Conservation (phyloP, 2,329 filamentous ascomycete genomes). For the Triangularia setosa region DNA sequence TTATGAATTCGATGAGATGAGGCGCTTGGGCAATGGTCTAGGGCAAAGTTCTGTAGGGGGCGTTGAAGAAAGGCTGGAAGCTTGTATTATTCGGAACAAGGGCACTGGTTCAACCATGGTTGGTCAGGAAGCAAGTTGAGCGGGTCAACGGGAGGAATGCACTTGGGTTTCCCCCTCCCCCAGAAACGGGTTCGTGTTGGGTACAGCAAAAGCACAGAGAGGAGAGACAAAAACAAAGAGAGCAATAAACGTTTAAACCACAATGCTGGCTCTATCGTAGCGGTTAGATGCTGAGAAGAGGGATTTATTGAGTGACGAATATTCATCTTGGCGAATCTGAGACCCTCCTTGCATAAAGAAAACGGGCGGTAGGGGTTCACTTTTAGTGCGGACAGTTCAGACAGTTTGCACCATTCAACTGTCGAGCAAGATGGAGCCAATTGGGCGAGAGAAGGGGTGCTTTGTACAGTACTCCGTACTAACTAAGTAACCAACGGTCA, state of each 20-base stretch:
- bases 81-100: not conserved
- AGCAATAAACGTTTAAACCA: not conserved
- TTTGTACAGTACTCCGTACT: not conserved
- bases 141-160: not conserved
- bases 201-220: slow-evolving; percentile 6
- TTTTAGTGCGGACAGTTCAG: not conserved
- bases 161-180: not conserved
- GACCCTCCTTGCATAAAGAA: not conserved
- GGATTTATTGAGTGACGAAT: not conserved
- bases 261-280: not conserved
- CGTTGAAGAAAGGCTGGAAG: not conserved
- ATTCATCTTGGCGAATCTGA: not conserved
- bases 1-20: not conserved
- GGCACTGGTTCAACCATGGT: not conserved
- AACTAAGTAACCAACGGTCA: too few relatives aligned
- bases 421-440: not conserved
- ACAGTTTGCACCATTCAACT: not conserved
- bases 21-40: not conserved
- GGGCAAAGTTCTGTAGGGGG: not conserved
- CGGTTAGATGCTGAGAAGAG: too few relatives aligned
- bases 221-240: not conserved
- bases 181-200: not conserved
- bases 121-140: not conserved
- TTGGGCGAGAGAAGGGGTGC: not conserved
- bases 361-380: not conserved